Evolutionary conservation across 129 eudicot species (phyloP).

Genomic region (Chrysanthemum seticuspe): DNA sequence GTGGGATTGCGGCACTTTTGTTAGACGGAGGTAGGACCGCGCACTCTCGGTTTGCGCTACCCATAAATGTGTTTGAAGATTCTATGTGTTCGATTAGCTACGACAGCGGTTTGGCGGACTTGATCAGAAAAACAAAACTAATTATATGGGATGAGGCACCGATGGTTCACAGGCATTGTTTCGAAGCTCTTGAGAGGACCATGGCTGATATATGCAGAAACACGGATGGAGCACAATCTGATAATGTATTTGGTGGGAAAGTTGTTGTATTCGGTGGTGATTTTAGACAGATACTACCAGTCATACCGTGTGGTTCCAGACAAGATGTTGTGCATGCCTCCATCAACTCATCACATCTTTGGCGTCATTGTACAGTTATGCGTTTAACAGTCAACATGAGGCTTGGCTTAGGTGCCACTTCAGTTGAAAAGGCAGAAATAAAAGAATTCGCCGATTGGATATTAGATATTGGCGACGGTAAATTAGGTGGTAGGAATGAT

Average conservation of each 20-base stretch:
- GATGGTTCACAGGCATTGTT: constrained; percentile 1
- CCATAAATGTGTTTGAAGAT: not conserved
- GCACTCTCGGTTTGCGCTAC: not conserved
- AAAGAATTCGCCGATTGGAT: too few species aligned
- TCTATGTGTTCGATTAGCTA: not conserved
- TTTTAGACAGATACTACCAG: not conserved
- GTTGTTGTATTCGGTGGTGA: constrained; percentile 16
- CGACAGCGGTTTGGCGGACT: not conserved
- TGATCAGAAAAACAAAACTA: not conserved
- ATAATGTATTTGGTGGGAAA: constrained; percentile 18
- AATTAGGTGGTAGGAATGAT: too few species aligned
- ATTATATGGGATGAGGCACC: constrained; percentile 8
- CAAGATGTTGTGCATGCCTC: too few species aligned
- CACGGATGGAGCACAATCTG: not conserved
- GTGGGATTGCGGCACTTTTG: not conserved
- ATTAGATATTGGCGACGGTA: too few species aligned
- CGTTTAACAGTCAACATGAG: too few species aligned
- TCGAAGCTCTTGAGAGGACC: constrained; percentile 12
- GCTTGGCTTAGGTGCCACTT: too few species aligned
- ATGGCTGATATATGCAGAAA: not conserved
- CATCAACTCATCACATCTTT: too few species aligned
- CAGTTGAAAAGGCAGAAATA: too few species aligned
- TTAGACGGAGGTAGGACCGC: not conserved
- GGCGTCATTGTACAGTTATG: too few species aligned
- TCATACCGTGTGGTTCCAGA: too few species aligned